These are phyloP conservation scores for Xylariaceae sp. DNA, from an alignment of 2,329 filamentous ascomycete species.

Conservation along the genomic window DNA sequence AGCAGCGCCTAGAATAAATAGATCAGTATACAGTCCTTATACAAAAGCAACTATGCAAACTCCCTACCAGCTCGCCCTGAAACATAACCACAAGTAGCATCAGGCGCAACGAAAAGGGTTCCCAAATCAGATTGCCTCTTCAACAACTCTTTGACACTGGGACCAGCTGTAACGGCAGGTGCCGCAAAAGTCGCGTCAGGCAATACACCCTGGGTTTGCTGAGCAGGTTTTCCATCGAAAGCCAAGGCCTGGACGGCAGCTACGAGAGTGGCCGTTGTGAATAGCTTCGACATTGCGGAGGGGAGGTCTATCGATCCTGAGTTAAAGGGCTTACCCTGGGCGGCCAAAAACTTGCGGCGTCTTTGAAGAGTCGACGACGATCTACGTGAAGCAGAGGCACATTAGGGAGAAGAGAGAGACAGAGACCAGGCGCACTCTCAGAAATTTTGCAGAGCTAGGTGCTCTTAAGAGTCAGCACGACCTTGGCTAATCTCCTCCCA, in stretches of 20 bases:
- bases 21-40: slow-evolving; percentile 5
- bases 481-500: slow-evolving; percentile 3
- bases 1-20: slow-evolving; percentile 30
- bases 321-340: no score
- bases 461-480: slow-evolving; percentile 11
- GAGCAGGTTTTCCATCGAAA: slow-evolving; percentile 30
- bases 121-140: slow-evolving; percentile 28
- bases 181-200: slow-evolving; percentile 33
- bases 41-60: background rate
- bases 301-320: no score
- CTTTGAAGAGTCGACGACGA: no score
- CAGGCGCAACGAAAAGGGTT: slow-evolving; percentile 42
- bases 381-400: no score
- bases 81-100: slow-evolving; percentile 50
- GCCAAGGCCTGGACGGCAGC: slow-evolving; percentile 34
- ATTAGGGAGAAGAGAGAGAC: slow-evolving; percentile 7
- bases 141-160: slow-evolving; percentile 33
- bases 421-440: slow-evolving; percentile 5
- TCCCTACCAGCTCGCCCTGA: slow-evolving; percentile 36
- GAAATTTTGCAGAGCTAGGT: slow-evolving; percentile 2
- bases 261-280: slow-evolving; percentile 29
- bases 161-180: slow-evolving; percentile 41
- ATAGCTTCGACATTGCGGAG: slow-evolving; percentile 25
- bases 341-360: no score
- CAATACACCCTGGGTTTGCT: slow-evolving; percentile 33